These are phyloP conservation scores for Vishniacozyma victoriae DNA, from an alignment of 768 basidiomycete genomes.

Conservation along the genomic window DNA sequence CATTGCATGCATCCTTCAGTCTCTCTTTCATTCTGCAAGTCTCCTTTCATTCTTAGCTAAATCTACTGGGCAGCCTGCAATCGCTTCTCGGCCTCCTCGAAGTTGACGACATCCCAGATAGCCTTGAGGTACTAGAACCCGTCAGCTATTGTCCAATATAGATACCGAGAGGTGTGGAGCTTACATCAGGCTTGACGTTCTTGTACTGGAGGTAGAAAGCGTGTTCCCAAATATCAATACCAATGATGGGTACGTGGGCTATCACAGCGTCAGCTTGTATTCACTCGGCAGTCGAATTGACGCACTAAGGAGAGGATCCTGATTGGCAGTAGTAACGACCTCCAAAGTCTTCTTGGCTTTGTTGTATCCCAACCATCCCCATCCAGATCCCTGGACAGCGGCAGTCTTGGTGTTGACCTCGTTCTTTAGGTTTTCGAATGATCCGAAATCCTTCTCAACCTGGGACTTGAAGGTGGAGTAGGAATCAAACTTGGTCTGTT, in stretches of 20 bases:
- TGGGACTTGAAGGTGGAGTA: conserved; percentile 57
- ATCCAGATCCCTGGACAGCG: conserved; percentile 85
- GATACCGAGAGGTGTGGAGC: conserved; percentile 46
- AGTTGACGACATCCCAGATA: conserved; percentile 95
- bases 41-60: neutral
- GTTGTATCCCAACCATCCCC: conserved; percentile 91
- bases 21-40: neutral
- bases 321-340: conserved; percentile 88
- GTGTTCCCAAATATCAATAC: conserved; percentile 93
- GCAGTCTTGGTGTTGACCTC: conserved; percentile 80
- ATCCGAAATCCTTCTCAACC: conserved; percentile 56
- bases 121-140: conserved; percentile 73
- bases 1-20: too few relatives aligned
- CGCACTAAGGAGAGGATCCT: conserved; percentile 73
- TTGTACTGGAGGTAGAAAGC: conserved; percentile 92
- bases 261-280: neutral
- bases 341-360: conserved; percentile 66
- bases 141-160: neutral
- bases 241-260: conserved; percentile 80
- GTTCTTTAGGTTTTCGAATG: conserved; percentile 64
- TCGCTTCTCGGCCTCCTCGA: conserved; percentile 79
- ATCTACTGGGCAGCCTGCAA: conserved; percentile 46
- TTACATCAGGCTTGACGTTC: conserved; percentile 86
- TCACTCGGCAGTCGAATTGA: conserved; percentile 1
- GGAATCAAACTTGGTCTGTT: conserved; percentile 55